phyloP scores from a whole-genome alignment of 2,329 filamentous ascomycete species.

The Monosporascus sp. region DNA sequence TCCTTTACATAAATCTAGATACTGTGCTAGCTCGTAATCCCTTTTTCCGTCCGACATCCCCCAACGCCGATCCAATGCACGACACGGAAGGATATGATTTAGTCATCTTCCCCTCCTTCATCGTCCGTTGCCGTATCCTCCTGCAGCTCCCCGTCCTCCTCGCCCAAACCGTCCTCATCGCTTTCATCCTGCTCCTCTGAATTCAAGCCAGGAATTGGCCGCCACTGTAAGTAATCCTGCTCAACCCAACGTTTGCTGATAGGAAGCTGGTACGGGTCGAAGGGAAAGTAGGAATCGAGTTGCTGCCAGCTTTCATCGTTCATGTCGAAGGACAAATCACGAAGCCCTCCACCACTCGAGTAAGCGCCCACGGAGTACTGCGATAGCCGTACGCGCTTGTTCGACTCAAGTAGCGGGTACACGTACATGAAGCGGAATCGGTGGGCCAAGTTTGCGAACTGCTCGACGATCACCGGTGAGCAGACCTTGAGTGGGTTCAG shows the following conservation, averaged over 20 bases:
- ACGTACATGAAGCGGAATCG: constrained; percentile 87
- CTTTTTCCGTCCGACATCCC: constrained; percentile 7
- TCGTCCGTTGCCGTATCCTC: constrained; percentile 49
- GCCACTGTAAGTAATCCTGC: constrained; percentile 77
- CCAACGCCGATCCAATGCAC: constrained; percentile 17
- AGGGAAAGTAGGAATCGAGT: constrained; percentile 92
- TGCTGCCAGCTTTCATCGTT: constrained; percentile 76
- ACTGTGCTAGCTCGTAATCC: constrained; percentile 14
- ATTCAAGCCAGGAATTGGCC: constrained; percentile 63
- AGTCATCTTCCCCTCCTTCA: constrained; percentile 37
- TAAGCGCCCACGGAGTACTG: constrained; percentile 59
- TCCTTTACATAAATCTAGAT: constrained; percentile 12
- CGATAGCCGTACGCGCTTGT: constrained; percentile 81
- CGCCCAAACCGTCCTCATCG: constrained; percentile 44
- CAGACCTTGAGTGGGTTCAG: constrained; percentile 96
- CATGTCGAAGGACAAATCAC: constrained; percentile 45
- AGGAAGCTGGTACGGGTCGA: constrained; percentile 91
- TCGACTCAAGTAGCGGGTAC: constrained; percentile 80
- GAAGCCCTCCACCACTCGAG: constrained; percentile 48
- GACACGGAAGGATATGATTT: constrained; percentile 12
- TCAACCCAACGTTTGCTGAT: constrained; percentile 84
- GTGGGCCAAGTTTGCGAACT: constrained; percentile 84
- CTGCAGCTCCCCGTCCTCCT: constrained; percentile 39
- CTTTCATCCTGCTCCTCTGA: constrained; percentile 51
- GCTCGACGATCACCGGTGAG: constrained; percentile 80